These are phyloP conservation scores for Penicillium atrosanguineum DNA, from an alignment of 495 filamentous ascomycete genomes.

Conservation along the genomic window DNA sequence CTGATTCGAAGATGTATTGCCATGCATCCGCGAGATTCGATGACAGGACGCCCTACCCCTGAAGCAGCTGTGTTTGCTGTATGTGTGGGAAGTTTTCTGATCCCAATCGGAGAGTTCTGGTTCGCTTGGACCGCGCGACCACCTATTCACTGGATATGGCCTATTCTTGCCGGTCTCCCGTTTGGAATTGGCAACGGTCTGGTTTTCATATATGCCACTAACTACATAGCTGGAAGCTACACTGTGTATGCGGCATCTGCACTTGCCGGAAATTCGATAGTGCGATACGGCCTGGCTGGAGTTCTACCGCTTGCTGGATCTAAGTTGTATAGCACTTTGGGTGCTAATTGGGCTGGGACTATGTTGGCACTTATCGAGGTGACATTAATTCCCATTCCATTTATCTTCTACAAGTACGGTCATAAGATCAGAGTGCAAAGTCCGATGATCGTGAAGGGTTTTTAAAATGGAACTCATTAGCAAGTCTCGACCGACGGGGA, in stretches of 20 bases:
- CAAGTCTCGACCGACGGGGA: background rate
- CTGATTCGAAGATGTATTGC: conserved; percentile 62
- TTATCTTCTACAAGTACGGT: conserved; percentile 72
- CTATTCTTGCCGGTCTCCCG: conserved; percentile 69
- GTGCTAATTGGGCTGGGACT: conserved; percentile 72
- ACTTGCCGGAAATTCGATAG: conserved; percentile 65
- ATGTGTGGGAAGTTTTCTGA: conserved; percentile 59
- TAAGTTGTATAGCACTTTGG: conserved; percentile 61
- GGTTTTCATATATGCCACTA: conserved; percentile 69
- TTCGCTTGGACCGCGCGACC: conserved; percentile 75
- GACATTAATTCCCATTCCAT: conserved; percentile 66
- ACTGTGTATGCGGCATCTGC: conserved; percentile 70
- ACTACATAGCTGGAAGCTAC: conserved; percentile 70
- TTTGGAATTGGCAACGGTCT: conserved; percentile 70
- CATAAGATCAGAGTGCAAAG: conserved; percentile 59
- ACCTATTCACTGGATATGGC: conserved; percentile 64
- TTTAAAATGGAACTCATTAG: conserved; percentile 9
- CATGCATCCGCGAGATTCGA: conserved; percentile 63
- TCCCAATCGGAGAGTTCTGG: conserved; percentile 64
- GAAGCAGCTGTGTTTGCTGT: conserved; percentile 70
- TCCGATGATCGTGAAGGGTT: conserved; percentile 58
- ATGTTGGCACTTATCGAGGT: conserved; percentile 66
- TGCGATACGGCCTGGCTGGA: conserved; percentile 58
- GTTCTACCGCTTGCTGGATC: conserved; percentile 67
- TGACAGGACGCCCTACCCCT: conserved; percentile 57